Conservation (phyloP, 1,284 basidiomycete genomes). For the Moesziomyces sp. region DNA sequence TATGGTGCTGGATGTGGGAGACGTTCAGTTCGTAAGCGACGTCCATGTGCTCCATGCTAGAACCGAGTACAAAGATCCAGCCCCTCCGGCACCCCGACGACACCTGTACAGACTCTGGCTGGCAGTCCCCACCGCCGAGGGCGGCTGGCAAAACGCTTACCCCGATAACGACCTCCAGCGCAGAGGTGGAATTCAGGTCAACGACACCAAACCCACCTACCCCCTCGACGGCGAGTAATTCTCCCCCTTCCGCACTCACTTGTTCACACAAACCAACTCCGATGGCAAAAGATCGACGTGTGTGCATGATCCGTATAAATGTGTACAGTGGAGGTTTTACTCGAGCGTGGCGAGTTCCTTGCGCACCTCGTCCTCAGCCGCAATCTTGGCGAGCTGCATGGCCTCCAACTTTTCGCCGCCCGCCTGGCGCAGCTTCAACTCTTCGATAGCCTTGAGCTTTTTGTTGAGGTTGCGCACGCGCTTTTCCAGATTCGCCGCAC, state of each 20-base stretch:
- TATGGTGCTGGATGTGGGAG: constrained; percentile 70
- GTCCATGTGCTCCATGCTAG: constrained; percentile 69
- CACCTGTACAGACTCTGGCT: constrained; percentile 71
- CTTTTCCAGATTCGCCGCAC: constrained; percentile 66
- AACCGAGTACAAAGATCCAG: constrained; percentile 69
- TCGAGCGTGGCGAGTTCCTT: constrained; percentile 77
- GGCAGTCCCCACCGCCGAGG: constrained; percentile 67
- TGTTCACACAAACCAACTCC: not conserved
- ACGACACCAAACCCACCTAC: constrained; percentile 67
- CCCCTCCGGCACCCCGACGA: constrained; percentile 67
- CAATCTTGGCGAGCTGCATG: constrained; percentile 95
- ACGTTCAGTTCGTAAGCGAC: constrained; percentile 55
- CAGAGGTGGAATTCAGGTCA: constrained; percentile 66
- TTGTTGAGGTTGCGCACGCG: constrained; percentile 83
- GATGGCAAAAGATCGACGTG: no score
- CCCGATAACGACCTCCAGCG: constrained; percentile 66
- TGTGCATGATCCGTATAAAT: not conserved
- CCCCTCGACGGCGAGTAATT: constrained; percentile 69
- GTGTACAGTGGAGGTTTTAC: constrained; percentile 5
- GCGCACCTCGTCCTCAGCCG: constrained; percentile 82
- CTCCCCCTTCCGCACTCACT: not conserved
- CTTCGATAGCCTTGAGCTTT: constrained; percentile 93
- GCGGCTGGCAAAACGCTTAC: constrained; percentile 69
- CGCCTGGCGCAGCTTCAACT: constrained; percentile 87
- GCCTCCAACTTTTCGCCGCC: constrained; percentile 89